Conservation (phyloP, 148 eudicot species). For the Silene conica region DNA sequence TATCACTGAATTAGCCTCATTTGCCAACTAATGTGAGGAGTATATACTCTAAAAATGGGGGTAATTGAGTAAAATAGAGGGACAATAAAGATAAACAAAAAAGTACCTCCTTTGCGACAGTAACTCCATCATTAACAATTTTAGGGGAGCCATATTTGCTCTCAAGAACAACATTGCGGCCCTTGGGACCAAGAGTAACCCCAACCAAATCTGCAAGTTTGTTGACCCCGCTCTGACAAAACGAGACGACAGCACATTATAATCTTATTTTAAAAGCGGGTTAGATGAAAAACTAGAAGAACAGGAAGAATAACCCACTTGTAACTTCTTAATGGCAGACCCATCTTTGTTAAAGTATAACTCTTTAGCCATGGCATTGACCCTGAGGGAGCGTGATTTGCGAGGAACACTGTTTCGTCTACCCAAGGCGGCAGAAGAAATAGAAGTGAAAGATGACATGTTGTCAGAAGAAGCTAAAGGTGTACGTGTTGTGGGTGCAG, state of each 20-base stretch:
- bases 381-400: conserved; percentile 33
- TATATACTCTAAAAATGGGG: too few species aligned
- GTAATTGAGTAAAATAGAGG: background rate
- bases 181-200: conserved; percentile 96
- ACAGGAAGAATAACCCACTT: conserved; percentile 31
- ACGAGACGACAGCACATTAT: background rate
- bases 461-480: conserved; percentile 26
- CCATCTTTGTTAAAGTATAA: conserved; percentile 89
- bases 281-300: background rate
- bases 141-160: conserved; percentile 81
- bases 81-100: background rate
- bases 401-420: conserved; percentile 37
- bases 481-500: conserved; percentile 40
- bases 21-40: too few species aligned
- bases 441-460: conserved; percentile 59
- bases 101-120: conserved; percentile 56
- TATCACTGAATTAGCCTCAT: too few species aligned
- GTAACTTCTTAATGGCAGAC: conserved; percentile 77
- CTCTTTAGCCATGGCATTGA: conserved; percentile 69
- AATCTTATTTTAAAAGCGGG: background rate
- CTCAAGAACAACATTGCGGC: conserved; percentile 90
- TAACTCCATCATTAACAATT: conserved; percentile 95
- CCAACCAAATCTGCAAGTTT: conserved; percentile 84
- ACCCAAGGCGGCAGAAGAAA: conserved; percentile 45
- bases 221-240: conserved; percentile 58